A percentile compares a stretch with the other conserved stretches of the same genome.
phyloP scores from a whole-genome alignment of 2,329 filamentous ascomycete species.

The Leptographium flavum region DNA sequence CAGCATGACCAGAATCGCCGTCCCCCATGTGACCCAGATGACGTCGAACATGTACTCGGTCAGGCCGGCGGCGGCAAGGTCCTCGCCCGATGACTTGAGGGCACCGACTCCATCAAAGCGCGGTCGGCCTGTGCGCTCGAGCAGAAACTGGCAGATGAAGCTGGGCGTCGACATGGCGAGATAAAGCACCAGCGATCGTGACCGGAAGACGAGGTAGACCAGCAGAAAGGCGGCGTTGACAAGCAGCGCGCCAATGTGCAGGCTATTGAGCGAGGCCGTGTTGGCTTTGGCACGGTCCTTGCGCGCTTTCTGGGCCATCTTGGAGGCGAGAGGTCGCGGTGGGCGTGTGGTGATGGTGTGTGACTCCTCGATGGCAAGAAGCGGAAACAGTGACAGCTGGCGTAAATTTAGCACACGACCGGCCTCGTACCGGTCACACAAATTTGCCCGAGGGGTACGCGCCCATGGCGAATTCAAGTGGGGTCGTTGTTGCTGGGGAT shows the following conservation, averaged over 20 bases:
- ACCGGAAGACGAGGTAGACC: slow-evolving; percentile 50
- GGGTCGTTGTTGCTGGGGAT: slow-evolving; percentile 16
- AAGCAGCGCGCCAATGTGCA: slow-evolving; percentile 60
- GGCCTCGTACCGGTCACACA: no score
- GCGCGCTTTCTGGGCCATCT: slow-evolving; percentile 49
- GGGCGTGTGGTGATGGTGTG: not conserved
- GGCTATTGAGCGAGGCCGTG: slow-evolving; percentile 58
- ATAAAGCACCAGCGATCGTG: slow-evolving; percentile 55
- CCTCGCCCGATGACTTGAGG: slow-evolving; percentile 70
- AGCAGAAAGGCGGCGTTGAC: slow-evolving; percentile 65
- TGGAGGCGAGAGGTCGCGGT: not conserved
- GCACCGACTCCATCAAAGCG: slow-evolving; percentile 50
- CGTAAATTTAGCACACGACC: no score
- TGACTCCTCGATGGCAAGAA: no score
- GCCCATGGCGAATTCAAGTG: slow-evolving; percentile 3
- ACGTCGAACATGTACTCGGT: slow-evolving; percentile 99
- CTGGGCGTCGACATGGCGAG: slow-evolving; percentile 58
- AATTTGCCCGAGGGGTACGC: no score
- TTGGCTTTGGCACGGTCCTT: slow-evolving; percentile 66
- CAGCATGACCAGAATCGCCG: slow-evolving; percentile 54
- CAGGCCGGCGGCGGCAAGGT: slow-evolving; percentile 72
- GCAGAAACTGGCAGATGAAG: slow-evolving; percentile 66
- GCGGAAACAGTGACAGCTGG: no score
- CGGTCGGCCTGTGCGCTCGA: slow-evolving; percentile 75
- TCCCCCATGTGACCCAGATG: slow-evolving; percentile 85